A percentile compares a stretch with the other conserved stretches of the same genome.
Conservation (phyloP, 768 basidiomycete species). For the Glaciozyma antarctica region DNA sequence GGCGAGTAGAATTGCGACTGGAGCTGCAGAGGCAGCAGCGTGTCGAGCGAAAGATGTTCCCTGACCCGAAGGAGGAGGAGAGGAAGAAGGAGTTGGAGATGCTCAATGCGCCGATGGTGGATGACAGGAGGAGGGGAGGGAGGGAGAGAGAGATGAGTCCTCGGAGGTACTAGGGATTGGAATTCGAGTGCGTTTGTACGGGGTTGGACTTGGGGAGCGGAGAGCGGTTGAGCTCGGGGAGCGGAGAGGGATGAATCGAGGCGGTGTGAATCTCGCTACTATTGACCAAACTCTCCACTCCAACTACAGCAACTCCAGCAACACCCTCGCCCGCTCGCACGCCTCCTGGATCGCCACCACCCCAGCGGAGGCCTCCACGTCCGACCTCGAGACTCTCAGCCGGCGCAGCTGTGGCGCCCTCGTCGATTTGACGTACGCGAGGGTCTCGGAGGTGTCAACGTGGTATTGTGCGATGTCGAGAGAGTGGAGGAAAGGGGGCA, state of each 20-base stretch:
- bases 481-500: not conserved
- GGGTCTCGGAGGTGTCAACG: not conserved
- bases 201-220: not conserved
- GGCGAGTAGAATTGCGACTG: not conserved
- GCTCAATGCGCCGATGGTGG: slow-evolving; percentile 21
- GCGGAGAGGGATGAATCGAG: too few species aligned
- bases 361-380: not conserved
- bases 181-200: not conserved
- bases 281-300: not conserved
- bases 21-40: slow-evolving; percentile 3
- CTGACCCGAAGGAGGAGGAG: slow-evolving; percentile 28
- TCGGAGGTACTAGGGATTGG: not conserved
- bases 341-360: not conserved
- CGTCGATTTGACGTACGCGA: not conserved
- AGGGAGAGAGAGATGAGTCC: slow-evolving; percentile 4
- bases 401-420: not conserved
- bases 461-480: not conserved
- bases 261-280: not conserved
- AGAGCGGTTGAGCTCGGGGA: too few species aligned
- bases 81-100: slow-evolving; percentile 32
- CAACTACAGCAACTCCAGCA: not conserved
- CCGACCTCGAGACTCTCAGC: not conserved
- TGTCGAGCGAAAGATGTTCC: not conserved
- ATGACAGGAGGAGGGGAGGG: slow-evolving; percentile 4
- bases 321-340: not conserved